Evolutionary conservation across 2,329 filamentous ascomycete genomes (phyloP).

Genomic region (Fusarium tuaranense): DNA sequence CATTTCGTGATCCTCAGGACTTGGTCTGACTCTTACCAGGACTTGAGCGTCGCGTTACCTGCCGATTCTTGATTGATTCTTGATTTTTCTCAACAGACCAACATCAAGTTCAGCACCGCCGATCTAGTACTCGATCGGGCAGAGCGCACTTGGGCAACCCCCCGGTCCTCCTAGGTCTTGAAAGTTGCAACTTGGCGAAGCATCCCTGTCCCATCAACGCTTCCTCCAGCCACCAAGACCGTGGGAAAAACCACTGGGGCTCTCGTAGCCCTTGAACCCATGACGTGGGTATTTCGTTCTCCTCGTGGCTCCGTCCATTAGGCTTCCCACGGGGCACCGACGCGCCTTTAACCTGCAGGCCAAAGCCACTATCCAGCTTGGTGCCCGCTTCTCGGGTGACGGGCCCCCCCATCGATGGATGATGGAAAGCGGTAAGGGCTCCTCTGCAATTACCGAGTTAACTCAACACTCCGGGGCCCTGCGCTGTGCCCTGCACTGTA

Average conservation of each 20-base stretch:
- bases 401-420: conserved; percentile 18
- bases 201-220: conserved; percentile 28
- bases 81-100: conserved; percentile 21
- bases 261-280: conserved; percentile 27
- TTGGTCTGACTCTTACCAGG: background rate
- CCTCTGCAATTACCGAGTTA: conserved; percentile 9
- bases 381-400: conserved; percentile 14
- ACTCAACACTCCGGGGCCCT: conserved; percentile 26
- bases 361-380: conserved; percentile 34
- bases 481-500: conserved; percentile 18
- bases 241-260: conserved; percentile 9
- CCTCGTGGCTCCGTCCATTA: conserved; percentile 37
- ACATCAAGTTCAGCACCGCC: conserved; percentile 16
- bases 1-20: background rate
- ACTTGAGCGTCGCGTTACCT: background rate
- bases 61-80: conserved; percentile 21
- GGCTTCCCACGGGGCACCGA: conserved; percentile 30
- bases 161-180: conserved; percentile 13
- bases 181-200: conserved; percentile 22
- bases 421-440: conserved; percentile 42
- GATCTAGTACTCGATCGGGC: conserved; percentile 15
- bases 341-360: conserved; percentile 34
- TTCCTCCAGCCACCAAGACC: conserved; percentile 17
- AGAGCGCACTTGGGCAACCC: conserved; percentile 5
- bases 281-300: conserved; percentile 43